These are phyloP conservation scores for Camptophora hylomeconis DNA, from an alignment of 2,329 filamentous ascomycete genomes.

Conservation along the genomic window DNA sequence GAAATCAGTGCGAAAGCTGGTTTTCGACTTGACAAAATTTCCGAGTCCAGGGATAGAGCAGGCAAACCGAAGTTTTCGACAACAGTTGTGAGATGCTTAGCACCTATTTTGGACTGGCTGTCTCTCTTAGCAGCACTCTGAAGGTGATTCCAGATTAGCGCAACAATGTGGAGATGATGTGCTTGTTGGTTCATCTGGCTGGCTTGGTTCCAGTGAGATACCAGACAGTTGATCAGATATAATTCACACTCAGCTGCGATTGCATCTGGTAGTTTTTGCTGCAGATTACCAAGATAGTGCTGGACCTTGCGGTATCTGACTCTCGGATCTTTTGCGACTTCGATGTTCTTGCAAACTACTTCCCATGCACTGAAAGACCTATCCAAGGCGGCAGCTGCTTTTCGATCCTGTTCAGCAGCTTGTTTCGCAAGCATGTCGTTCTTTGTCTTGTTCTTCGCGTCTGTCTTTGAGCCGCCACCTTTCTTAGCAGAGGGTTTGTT, in stretches of 20 bases:
- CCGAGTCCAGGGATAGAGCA: no score
- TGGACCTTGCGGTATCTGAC: constrained; percentile 37
- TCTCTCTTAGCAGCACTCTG: constrained; percentile 25
- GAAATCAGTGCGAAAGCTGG: no score
- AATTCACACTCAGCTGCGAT: constrained; percentile 32
- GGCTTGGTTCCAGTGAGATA: constrained; percentile 13
- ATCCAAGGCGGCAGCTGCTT: constrained; percentile 21
- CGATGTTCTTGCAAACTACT: constrained; percentile 20
- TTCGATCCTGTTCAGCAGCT: constrained; percentile 28
- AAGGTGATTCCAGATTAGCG: constrained; percentile 34
- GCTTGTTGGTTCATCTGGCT: constrained; percentile 11
- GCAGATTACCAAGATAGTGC: constrained; percentile 34
- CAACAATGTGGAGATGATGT: constrained; percentile 29
- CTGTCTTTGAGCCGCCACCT: constrained; percentile 13
- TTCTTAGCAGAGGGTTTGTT: not conserved
- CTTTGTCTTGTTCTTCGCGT: constrained; percentile 19
- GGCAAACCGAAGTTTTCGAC: not conserved
- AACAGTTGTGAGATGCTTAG: not conserved
- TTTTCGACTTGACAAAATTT: no score
- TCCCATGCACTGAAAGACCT: constrained; percentile 1
- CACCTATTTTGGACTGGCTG: not conserved
- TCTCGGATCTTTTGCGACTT: constrained; percentile 30
- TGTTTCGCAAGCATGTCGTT: constrained; percentile 32
- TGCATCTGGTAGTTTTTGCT: constrained; percentile 25
- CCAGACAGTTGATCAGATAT: constrained; percentile 19